These are phyloP conservation scores for Candida neerlandica DNA, from an alignment of 1,139 yeast genomes.

Conservation along the genomic window DNA sequence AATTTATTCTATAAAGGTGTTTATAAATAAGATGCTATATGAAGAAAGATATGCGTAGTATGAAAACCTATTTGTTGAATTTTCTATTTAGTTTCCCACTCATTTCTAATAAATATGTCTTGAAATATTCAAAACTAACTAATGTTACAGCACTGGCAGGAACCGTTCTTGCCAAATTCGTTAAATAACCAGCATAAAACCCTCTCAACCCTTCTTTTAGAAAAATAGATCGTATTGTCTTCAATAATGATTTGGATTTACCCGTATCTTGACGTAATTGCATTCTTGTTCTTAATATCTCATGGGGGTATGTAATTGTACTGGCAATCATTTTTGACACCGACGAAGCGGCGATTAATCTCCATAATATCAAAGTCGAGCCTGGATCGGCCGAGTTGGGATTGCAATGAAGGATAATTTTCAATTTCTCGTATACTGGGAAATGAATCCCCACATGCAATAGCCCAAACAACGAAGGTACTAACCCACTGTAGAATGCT, in stretches of 20 bases:
- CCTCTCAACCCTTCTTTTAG: constrained; percentile 76
- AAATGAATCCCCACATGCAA: constrained; percentile 96
- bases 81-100: constrained; percentile 25
- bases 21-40: background rate
- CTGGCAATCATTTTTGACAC: constrained; percentile 89
- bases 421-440: constrained; percentile 89
- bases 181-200: constrained; percentile 86
- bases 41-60: background rate
- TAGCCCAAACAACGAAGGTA: constrained; percentile 88
- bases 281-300: constrained; percentile 87
- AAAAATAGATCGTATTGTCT: constrained; percentile 50
- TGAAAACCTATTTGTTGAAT: background rate
- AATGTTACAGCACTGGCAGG: constrained; percentile 95
- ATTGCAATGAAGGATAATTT: constrained; percentile 46
- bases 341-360: constrained; percentile 68
- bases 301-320: constrained; percentile 92
- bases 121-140: constrained; percentile 89
- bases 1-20: no score
- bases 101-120: constrained; percentile 54
- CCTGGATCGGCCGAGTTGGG: constrained; percentile 21
- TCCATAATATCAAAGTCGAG: constrained; percentile 45
- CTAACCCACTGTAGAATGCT: constrained; percentile 88
- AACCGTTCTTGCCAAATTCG: constrained; percentile 86
- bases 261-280: constrained; percentile 51
- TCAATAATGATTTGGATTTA: constrained; percentile 21